Evolutionary conservation across 805 yeast species (phyloP).

Genomic region (Schizosaccharomyces octosporus): DNA sequence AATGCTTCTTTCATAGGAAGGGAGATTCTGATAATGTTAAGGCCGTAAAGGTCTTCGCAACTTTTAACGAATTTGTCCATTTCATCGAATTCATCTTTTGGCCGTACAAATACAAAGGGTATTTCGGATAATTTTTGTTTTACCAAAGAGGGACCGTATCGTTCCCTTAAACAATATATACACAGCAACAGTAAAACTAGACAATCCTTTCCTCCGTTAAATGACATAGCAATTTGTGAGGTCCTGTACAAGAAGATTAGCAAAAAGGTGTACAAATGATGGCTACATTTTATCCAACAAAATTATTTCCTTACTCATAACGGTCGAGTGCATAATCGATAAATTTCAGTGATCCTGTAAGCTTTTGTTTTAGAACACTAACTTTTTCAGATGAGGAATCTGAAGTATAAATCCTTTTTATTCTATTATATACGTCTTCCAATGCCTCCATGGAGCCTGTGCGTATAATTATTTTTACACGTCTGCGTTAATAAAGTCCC

Average conservation of each 20-base stretch:
- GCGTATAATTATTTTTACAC: no score
- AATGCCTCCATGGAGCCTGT: no score
- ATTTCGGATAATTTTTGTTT: slow-evolving; percentile 6
- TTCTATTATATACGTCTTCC: neutral
- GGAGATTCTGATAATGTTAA: slow-evolving; percentile 20
- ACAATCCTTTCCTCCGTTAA: slow-evolving; percentile 94
- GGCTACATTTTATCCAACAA: neutral
- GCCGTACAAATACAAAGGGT: slow-evolving; percentile 23
- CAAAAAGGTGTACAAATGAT: neutral
- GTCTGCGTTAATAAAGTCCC: no score
- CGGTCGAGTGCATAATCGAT: neutral
- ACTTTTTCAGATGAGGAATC: neutral
- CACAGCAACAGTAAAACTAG: slow-evolving; percentile 62
- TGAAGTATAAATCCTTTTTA: neutral
- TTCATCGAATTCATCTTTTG: slow-evolving; percentile 47
- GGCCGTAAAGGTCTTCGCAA: slow-evolving; percentile 29
- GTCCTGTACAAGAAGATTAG: slow-evolving; percentile 8
- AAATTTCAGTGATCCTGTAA: neutral
- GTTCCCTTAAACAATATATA: slow-evolving; percentile 25
- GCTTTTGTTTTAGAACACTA: neutral
- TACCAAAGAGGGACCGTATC: slow-evolving; percentile 8
- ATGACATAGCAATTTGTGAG: slow-evolving; percentile 49
- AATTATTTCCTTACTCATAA: neutral
- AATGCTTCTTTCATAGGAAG: slow-evolving; percentile 44
- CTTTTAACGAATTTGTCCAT: slow-evolving; percentile 37